Evolutionary conservation across 495 filamentous ascomycete species (phyloP).

Genomic region (Penicillium diatomitis): DNA sequence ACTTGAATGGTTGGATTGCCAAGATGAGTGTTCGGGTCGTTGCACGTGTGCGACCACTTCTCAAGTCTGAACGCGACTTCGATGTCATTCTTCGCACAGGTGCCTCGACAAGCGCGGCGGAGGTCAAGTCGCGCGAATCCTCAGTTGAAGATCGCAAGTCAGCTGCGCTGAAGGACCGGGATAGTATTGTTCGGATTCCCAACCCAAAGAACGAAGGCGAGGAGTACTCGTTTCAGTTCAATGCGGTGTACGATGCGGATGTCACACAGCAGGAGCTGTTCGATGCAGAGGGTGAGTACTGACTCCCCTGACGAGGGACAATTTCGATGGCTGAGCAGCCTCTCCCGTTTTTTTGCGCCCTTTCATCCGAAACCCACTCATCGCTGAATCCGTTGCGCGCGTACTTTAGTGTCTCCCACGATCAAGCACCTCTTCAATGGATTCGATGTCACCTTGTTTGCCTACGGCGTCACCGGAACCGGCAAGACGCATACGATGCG

Average conservation of each 20-base stretch:
- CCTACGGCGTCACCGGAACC: slow-evolving; percentile 91
- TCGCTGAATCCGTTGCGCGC: slow-evolving; percentile 34
- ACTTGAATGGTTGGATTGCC: slow-evolving; percentile 11
- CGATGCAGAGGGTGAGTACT: slow-evolving; percentile 66
- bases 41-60: slow-evolving; percentile 78
- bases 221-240: slow-evolving; percentile 91
- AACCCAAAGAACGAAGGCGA: slow-evolving; percentile 90
- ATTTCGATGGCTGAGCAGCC: no score
- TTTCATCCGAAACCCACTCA: neutral
- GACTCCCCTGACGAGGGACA: no score
- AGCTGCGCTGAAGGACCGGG: slow-evolving; percentile 43
- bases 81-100: slow-evolving; percentile 72
- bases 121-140: slow-evolving; percentile 16
- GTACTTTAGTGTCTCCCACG: slow-evolving; percentile 55
- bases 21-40: slow-evolving; percentile 68
- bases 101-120: slow-evolving; percentile 14
- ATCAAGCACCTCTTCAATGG: slow-evolving; percentile 91
- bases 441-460: slow-evolving; percentile 88
- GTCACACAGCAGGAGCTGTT: slow-evolving; percentile 81
- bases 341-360: no score
- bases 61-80: slow-evolving; percentile 69
- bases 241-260: slow-evolving; percentile 74
- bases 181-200: slow-evolving; percentile 76
- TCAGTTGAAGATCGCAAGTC: slow-evolving; percentile 21
- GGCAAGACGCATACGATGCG: slow-evolving; percentile 99